Evolutionary conservation across 1,284 basidiomycete species (phyloP).

Genomic region (Clitocybe nebularis): DNA sequence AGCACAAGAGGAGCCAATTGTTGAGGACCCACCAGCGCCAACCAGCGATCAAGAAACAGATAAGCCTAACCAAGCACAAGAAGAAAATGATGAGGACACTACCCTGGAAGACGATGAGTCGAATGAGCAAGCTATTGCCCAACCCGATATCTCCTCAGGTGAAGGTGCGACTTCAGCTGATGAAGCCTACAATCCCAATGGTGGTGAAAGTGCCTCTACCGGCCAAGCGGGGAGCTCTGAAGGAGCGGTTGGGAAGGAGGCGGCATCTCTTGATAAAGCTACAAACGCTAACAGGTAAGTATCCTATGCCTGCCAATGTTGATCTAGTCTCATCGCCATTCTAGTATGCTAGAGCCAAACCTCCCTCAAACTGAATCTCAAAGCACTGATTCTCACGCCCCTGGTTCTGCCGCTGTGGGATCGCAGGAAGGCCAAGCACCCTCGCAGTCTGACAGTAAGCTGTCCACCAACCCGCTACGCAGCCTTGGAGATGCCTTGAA

Average conservation of each 20-base stretch:
- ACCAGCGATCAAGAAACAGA: conserved; percentile 34
- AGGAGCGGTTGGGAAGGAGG: conserved; percentile 26
- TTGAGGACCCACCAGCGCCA: conserved; percentile 27
- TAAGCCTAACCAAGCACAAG: conserved; percentile 37
- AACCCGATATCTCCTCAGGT: conserved; percentile 36
- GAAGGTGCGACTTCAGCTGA: conserved; percentile 29
- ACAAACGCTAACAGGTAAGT: conserved; percentile 29
- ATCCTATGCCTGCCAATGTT: conserved; percentile 4
- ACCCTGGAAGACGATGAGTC: conserved; percentile 22
- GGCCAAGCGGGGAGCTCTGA: conserved; percentile 30
- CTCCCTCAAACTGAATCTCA: conserved; percentile 23
- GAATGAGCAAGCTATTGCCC: conserved; percentile 35
- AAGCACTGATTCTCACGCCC: conserved; percentile 24
- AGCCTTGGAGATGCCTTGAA: conserved; percentile 85
- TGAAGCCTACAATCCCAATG: conserved; percentile 25
- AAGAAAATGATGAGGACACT: conserved; percentile 23
- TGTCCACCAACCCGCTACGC: conserved; percentile 63
- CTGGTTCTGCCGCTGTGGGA: conserved; percentile 37
- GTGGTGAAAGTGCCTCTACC: conserved; percentile 26
- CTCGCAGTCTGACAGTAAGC: conserved; percentile 35
- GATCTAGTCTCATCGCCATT: conserved; percentile 9
- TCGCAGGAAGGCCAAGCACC: conserved; percentile 42
- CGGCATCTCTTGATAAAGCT: conserved; percentile 26
- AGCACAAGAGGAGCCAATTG: conserved; percentile 37
- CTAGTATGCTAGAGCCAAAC: conserved; percentile 19